Base-by-base conservation (phyloP, 2,329 filamentous ascomycete genomes). In the Verruconis gallopava region DNA sequence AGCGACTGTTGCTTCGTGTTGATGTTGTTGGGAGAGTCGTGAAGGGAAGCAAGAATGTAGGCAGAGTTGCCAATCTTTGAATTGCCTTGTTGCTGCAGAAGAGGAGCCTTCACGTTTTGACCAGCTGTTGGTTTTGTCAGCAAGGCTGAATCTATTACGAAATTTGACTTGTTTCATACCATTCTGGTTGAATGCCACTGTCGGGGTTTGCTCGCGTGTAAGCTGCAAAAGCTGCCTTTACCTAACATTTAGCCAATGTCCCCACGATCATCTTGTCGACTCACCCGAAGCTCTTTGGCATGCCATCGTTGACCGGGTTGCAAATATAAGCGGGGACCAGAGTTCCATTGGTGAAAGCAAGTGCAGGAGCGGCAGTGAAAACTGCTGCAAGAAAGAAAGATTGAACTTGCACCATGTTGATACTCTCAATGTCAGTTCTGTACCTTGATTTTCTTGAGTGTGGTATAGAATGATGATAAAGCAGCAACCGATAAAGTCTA, bases 291-390 rank as follows among this genome's bases (percentile, higher is more conserved):
- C 20, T 25, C 18, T 40, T 40, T 14, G 38, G 38, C 20, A 40
- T 12, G 12, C 38, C 38, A 32, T 40, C 38, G 6, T 20, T 22
- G 12, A 12, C 21, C 6, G 38, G 38, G 18, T 40, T 33, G 21
- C 38, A 40, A 6, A 40, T 37, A 19, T 40, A 40, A 5, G 38
- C 21, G 5, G 38, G 38, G 5, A 40, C 38, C 18, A 40, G 17
- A 5, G 38, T 12, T 5, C 38, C 38, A 19, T 40, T 40, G 38
- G 38, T 40, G 21, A 40, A 40, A 6, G 38, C 38, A 12, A 38
- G 19, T 9, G 37, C 19, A 6, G 37, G 37, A 11, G 15, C 15
- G 9, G 37, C 18, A 5, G 37, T 20, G 37, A 17, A 6, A 5
- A 21, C 19, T 9, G 19, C 37, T 15, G 37, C 37, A 15, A 38